phyloP scores from a whole-genome alignment of 1,284 basidiomycete species.

The Austroboletus novae-zelandiae region DNA sequence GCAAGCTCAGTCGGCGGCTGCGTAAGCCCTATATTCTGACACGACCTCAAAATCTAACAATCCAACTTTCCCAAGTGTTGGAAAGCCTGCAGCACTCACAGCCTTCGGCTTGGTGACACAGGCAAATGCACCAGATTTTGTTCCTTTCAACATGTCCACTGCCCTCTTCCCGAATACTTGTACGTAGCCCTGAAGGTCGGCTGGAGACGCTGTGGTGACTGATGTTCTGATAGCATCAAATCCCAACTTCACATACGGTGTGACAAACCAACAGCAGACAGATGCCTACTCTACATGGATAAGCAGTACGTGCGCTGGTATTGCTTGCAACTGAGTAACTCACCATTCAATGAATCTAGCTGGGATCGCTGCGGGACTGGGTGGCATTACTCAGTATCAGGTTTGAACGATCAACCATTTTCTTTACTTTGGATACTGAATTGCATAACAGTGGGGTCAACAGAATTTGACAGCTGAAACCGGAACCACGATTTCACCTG shows the following conservation, averaged over 20 bases:
- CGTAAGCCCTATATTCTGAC: conserved; percentile 36
- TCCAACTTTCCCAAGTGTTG: conserved; percentile 36
- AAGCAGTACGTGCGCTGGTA: conserved; percentile 33
- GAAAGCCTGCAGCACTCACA: conserved; percentile 55
- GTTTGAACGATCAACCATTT: conserved; percentile 27
- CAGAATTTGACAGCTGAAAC: conserved; percentile 39
- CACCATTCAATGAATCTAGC: conserved; percentile 29
- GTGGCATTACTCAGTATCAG: conserved; percentile 60
- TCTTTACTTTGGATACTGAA: conserved; percentile 6
- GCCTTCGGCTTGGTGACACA: conserved; percentile 65
- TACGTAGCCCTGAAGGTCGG: conserved; percentile 16
- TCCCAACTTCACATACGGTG: conserved; percentile 37
- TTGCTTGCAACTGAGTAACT: not conserved
- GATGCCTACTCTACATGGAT: conserved; percentile 55
- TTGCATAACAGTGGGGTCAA: conserved; percentile 50
- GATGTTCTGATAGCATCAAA: conserved; percentile 9
- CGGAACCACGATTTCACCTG: conserved; percentile 41
- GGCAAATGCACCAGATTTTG: conserved; percentile 47
- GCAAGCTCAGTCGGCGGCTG: conserved; percentile 43
- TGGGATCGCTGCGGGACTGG: conserved; percentile 42
- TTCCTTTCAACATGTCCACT: conserved; percentile 56
- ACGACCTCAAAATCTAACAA: conserved; percentile 6
- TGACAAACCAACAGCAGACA: conserved; percentile 49
- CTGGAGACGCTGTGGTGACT: not conserved
- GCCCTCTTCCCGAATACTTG: conserved; percentile 42